These are phyloP conservation scores for Macrolepiota fuliginosa DNA, from an alignment of 768 basidiomycete species.

Conservation along the genomic window DNA sequence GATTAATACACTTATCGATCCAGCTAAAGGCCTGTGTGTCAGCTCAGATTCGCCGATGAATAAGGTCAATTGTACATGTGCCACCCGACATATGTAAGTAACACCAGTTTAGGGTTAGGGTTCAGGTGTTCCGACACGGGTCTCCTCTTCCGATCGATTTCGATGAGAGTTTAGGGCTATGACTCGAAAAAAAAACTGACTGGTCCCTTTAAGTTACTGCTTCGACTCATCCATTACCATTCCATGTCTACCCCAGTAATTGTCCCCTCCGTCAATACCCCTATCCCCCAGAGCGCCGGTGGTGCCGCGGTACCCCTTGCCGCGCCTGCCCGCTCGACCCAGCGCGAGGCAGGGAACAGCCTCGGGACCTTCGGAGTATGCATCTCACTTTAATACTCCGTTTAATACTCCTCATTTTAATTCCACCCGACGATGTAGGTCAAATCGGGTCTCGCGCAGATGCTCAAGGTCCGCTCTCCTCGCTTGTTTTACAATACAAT, in stretches of 20 bases:
- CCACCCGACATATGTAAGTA: neutral
- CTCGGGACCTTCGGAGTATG: constrained; percentile 73
- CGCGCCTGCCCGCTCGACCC: constrained; percentile 53
- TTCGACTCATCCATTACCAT: constrained; percentile 13
- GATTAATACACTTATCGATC: neutral
- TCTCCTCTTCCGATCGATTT: constrained; percentile 17
- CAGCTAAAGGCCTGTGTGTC: neutral
- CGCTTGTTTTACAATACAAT: constrained; percentile 8
- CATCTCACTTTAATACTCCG: constrained; percentile 13
- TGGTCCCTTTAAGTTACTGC: neutral
- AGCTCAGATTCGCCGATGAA: neutral
- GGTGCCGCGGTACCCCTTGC: constrained; percentile 37
- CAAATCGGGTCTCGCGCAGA: constrained; percentile 93
- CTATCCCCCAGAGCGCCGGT: constrained; percentile 38
- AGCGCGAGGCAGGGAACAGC: constrained; percentile 52
- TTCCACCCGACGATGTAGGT: constrained; percentile 46
- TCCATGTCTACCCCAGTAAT: constrained; percentile 27
- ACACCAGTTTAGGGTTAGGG: constrained; percentile 29
- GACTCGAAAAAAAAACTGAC: constrained; percentile 13
- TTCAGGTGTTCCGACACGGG: constrained; percentile 18
- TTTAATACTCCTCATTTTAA: constrained; percentile 5
- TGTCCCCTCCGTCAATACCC: constrained; percentile 30
- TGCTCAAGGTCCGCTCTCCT: constrained; percentile 73
- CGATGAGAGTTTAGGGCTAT: constrained; percentile 15
- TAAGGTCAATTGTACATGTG: neutral